A percentile compares a stretch with the other conserved stretches of the same genome.
Conservation (phyloP, 2,329 filamentous ascomycete species). For the Diaporthe citriasiana region DNA sequence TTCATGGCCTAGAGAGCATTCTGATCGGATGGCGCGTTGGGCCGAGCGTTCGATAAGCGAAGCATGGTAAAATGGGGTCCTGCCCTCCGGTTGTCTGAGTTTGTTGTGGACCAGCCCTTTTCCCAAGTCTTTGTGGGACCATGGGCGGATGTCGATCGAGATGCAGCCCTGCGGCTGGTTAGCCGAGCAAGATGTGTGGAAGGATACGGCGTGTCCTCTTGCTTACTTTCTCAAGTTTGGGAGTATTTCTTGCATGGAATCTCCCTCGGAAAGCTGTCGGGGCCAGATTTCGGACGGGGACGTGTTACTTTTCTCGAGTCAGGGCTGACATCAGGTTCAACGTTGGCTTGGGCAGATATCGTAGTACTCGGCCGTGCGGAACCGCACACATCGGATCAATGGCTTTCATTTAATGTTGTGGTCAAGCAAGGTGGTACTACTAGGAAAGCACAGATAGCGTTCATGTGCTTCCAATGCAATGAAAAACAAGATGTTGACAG, state of each 20-base stretch:
- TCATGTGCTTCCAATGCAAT: too few species aligned
- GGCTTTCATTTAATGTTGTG: too few species aligned
- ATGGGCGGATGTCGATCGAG: not conserved
- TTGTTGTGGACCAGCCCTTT: not conserved
- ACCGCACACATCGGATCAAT: not conserved
- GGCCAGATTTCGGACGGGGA: not conserved
- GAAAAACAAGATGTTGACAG: not conserved
- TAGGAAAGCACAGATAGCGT: not conserved
- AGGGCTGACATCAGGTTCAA: too few species aligned
- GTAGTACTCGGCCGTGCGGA: not conserved
- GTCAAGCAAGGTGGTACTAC: not conserved
- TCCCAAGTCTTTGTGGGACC: not conserved
- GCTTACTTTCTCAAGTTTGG: not conserved
- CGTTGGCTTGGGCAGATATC: not conserved
- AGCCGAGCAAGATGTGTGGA: not conserved
- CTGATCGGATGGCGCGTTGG: constrained; percentile 8
- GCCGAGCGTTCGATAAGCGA: constrained; percentile 20
- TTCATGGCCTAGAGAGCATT: constrained; percentile 5
- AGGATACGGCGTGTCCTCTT: not conserved
- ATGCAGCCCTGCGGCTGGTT: not conserved
- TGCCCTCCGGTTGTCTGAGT: not conserved
- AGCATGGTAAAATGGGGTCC: not conserved
- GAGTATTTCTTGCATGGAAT: not conserved
- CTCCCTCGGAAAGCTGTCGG: not conserved
- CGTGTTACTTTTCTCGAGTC: not conserved